Base-by-base conservation (phyloP, 495 filamentous ascomycete genomes). In the Corynascus novoguineensis region DNA sequence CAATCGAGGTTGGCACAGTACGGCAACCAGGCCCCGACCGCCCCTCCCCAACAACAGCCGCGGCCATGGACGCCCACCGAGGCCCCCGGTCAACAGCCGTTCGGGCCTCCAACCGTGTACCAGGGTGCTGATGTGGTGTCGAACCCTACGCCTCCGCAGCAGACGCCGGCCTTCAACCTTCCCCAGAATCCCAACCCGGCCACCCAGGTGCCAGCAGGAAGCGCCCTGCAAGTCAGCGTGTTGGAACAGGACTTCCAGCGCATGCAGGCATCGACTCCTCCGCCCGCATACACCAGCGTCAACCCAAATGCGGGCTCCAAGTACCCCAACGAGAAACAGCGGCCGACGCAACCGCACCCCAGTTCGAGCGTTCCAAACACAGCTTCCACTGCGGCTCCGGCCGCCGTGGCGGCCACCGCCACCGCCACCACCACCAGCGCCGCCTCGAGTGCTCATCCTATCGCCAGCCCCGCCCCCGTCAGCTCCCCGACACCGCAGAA, bases 11-110 rank as follows among this genome's bases (percentile, higher is more conserved):
- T 84, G 51, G 82, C 86, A 24, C 88, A 90, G 51, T 95, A 96
- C 74, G 78, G 78, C 25, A 64, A 70, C 37, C 70, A 72, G 7
- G 55, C 58, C 0, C 40, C 78, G 78, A 53, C 60, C 9, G 37
- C 37, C n/a, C 10, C 14, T 17, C 17, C 68, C 37, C 78, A 78
- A 50, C 76, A 82, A 28, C 78, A 83, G 10, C 77, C 81, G 37
- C 81, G 92, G 50, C 91, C 91, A 45, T 98, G 93, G 93, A 98
- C 95, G 17, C 93, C 93, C 1, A 97, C 93, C 27, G 93, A 98
- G 67, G 78, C 86, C 52, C 92, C 93, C 3, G 93, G 88, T 6
- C 86, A 84, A 54, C 83, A 90, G 55, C 92, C 90, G 2, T 90
- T 95, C 77, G 93, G 92, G 0, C 92, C 93, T 31, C 91, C 93